These are phyloP conservation scores for Daldinia bambusicola DNA, from an alignment of 495 filamentous ascomycete genomes.

Conservation along the genomic window DNA sequence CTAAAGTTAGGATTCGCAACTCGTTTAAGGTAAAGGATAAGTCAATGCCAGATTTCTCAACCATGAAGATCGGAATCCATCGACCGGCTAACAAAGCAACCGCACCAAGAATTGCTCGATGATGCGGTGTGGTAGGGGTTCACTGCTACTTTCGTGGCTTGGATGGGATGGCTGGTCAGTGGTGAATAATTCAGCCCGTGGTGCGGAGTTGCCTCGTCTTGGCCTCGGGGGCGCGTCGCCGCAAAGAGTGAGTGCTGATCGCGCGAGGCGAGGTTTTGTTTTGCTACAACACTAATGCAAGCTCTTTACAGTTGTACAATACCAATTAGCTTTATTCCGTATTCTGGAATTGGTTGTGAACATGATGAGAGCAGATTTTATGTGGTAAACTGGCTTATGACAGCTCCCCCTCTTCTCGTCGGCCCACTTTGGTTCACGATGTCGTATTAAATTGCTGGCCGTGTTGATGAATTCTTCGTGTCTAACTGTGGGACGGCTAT, in stretches of 20 bases:
- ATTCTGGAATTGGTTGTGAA: constrained; percentile 32
- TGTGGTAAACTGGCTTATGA: constrained; percentile 8
- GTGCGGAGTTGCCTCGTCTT: constrained; percentile 37
- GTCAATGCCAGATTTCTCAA: neutral
- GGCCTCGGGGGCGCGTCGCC: constrained; percentile 28
- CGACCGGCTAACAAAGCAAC: constrained; percentile 10
- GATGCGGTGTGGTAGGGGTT: constrained; percentile 17
- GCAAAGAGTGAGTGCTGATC: constrained; percentile 31
- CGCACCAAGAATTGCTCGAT: constrained; percentile 13
- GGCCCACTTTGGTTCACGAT: constrained; percentile 6
- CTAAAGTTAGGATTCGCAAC: neutral
- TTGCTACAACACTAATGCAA: constrained; percentile 41
- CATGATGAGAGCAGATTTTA: constrained; percentile 33
- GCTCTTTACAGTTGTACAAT: constrained; percentile 36
- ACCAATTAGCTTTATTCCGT: constrained; percentile 24
- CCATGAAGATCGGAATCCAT: constrained; percentile 17
- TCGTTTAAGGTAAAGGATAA: neutral
- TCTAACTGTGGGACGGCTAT: constrained; percentile 23
- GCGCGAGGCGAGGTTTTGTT: constrained; percentile 37
- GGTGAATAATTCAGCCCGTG: constrained; percentile 29
- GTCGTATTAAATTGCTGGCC: constrained; percentile 26
- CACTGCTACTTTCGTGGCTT: neutral
- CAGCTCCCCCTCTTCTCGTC: constrained; percentile 8
- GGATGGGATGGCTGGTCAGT: neutral
- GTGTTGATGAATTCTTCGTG: constrained; percentile 28